Conservation (phyloP, 23 red algal genomes). For the Gracilariopsis chorda region DNA sequence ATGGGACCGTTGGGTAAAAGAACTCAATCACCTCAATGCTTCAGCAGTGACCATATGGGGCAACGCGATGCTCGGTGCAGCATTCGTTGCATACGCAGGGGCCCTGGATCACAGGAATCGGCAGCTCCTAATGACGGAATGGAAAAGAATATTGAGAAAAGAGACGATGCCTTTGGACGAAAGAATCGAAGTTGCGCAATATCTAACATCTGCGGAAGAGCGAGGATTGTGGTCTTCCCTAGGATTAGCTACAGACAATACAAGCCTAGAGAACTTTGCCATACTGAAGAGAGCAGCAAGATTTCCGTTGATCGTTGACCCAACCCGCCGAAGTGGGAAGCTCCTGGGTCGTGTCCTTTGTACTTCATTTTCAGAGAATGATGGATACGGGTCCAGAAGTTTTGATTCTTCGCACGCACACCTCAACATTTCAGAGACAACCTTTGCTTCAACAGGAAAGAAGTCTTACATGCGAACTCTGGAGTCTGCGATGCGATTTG, state of each 20-base stretch:
- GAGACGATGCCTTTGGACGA: conserved; percentile 33
- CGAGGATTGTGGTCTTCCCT: conserved; percentile 23
- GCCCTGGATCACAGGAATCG: conserved; percentile 34
- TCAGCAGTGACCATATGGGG: conserved; percentile 60
- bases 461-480: conserved; percentile 67
- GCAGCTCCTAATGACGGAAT: not conserved
- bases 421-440: conserved; percentile 8
- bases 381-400: not conserved
- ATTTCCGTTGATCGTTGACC: conserved; percentile 60
- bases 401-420: not conserved
- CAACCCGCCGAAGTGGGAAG: not conserved
- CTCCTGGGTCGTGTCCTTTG: conserved; percentile 32
- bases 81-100: conserved; percentile 71
- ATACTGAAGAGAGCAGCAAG: conserved; percentile 63
- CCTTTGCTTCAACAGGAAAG: conserved; percentile 27
- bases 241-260: conserved; percentile 22
- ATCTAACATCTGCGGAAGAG: conserved; percentile 51
- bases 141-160: conserved; percentile 27
- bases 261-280: conserved; percentile 43
- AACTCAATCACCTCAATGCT: conserved; percentile 22
- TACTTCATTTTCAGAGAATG: not conserved
- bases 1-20: conserved; percentile 59
- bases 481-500: conserved; percentile 72
- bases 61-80: conserved; percentile 53
- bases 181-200: not conserved